phyloP scores from a whole-genome alignment of 192 early-diverging fungal genomes.

The Coemansia sp. region DNA sequence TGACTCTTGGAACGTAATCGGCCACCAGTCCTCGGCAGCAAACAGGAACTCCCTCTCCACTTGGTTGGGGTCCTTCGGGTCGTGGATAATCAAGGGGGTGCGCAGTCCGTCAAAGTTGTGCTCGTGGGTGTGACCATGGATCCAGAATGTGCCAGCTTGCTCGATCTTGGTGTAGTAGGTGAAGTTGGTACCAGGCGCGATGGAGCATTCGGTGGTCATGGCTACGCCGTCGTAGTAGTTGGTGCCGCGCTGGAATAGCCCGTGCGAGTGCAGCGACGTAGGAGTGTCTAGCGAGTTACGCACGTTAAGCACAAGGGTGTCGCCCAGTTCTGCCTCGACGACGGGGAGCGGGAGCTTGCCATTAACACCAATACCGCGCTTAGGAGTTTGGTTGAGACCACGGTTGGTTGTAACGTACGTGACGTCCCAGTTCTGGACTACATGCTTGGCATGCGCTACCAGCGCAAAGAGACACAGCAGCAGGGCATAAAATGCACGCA shows the following conservation, averaged over 20 bases:
- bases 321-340: slow-evolving; percentile 30
- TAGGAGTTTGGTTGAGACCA: slow-evolving; percentile 27
- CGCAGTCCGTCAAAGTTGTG: slow-evolving; percentile 85
- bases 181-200: slow-evolving; percentile 66
- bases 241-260: slow-evolving; percentile 71
- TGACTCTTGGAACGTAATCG: slow-evolving; percentile 59
- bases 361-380: slow-evolving; percentile 37
- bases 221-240: slow-evolving; percentile 70
- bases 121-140: slow-evolving; percentile 69
- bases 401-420: slow-evolving; percentile 50
- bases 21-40: slow-evolving; percentile 73
- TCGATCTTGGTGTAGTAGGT: slow-evolving; percentile 69
- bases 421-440: slow-evolving; percentile 44
- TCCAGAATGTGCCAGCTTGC: slow-evolving; percentile 85
- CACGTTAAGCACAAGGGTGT: slow-evolving; percentile 48
- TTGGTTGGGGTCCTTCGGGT: slow-evolving; percentile 55
- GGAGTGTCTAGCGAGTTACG: slow-evolving; percentile 63
- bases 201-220: slow-evolving; percentile 74
- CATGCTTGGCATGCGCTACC: slow-evolving; percentile 14
- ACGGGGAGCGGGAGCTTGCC: slow-evolving; percentile 31
- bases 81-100: slow-evolving; percentile 71
- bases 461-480: slow-evolving; percentile 9
- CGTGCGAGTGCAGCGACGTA: slow-evolving; percentile 76
- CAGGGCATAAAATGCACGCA: background rate
- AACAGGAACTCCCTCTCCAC: slow-evolving; percentile 69